Evolutionary conservation across 805 yeast genomes (phyloP), one percentile per base, ranked within the genome.

Genomic region (Brettanomyces anomalus): DNA sequence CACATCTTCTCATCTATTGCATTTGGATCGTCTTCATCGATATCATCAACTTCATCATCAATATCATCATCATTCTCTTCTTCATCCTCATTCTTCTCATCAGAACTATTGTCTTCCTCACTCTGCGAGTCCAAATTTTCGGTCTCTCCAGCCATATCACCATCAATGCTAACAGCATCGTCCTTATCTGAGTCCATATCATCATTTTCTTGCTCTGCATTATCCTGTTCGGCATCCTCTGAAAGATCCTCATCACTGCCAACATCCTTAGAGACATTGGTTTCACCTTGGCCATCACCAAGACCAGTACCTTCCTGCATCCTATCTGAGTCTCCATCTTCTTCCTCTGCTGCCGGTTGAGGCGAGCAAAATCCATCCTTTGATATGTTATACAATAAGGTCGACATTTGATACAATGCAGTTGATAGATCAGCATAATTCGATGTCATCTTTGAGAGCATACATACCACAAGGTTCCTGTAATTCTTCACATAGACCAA

Each of bases 1-100:
- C 97, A 90, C 96, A 87, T 87, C 64, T 87, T 90, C 51, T 90
- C 97, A 59, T 90, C 97, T 40, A 90, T 78, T 3, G 96, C 95
- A 62, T 88, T 86, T 2, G 96, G 96, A 68, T 89, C 97, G 49
- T 83, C 69, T 44, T 87, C 95, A 58, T 85, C 95, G 28, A 90
- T 65, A 54, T 89, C 85, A 49, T 90, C 97, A 35, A 88, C 72
- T 56, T 88, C 90, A 49, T 89, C 96, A 56, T 89, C 96, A 43
- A 85, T 55, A 3, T 85, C 94, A 37, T 84, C 81, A 5, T 81
- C 77, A 4, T 78, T 77, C 5, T 32, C 34, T 2, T 73, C 72
- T 2, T 68, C 68, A 2, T 67, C 70, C 4, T 62, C 66, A 1
- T 70, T 71, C 1, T 70, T 72, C n/a, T 73, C 73, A 1, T 68